Evolutionary conservation across 371 early-diverging fungal species (phyloP).

Genomic region (Neoconidiobolus thromboides): DNA sequence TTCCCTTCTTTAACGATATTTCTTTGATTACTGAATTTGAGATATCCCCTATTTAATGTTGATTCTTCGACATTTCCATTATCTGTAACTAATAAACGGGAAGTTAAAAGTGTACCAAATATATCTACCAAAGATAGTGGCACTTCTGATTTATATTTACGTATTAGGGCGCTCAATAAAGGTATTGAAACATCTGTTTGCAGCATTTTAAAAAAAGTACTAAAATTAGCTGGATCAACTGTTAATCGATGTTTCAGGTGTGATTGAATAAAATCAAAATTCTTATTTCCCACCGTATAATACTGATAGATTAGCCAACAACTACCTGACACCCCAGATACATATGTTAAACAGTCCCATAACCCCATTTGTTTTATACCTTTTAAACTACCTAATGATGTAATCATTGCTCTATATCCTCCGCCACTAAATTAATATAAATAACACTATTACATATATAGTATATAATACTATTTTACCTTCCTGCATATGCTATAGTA

Average conservation of each 20-base stretch:
- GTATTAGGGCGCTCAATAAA: slow-evolving; percentile 24
- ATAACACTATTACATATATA: not conserved
- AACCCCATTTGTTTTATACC: slow-evolving; percentile 30
- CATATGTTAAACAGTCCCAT: slow-evolving; percentile 31
- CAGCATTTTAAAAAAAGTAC: slow-evolving; percentile 12
- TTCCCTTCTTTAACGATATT: slow-evolving; percentile 35
- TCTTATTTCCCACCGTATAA: slow-evolving; percentile 12
- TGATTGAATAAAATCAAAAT: slow-evolving; percentile 13
- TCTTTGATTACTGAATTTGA: slow-evolving; percentile 23
- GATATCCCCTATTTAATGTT: slow-evolving; percentile 11
- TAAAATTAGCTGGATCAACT: slow-evolving; percentile 10
- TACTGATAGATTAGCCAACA: slow-evolving; percentile 26
- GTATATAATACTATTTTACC: not conserved
- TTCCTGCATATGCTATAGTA: slow-evolving; percentile 10
- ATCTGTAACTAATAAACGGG: slow-evolving; percentile 24
- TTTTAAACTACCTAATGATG: slow-evolving; percentile 29
- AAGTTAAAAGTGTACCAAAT: slow-evolving; percentile 40
- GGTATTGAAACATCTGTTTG: slow-evolving; percentile 19
- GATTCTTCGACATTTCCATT: slow-evolving; percentile 12
- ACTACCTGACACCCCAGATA: slow-evolving; percentile 35
- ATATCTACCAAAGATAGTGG: slow-evolving; percentile 40
- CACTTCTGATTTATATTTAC: slow-evolving; percentile 25
- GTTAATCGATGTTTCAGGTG: slow-evolving; percentile 13
- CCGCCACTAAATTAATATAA: slow-evolving; percentile 29
- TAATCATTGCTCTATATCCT: slow-evolving; percentile 47